Conservation (phyloP, 2,329 filamentous ascomycete species). For the Lasiodiplodia sp. region DNA sequence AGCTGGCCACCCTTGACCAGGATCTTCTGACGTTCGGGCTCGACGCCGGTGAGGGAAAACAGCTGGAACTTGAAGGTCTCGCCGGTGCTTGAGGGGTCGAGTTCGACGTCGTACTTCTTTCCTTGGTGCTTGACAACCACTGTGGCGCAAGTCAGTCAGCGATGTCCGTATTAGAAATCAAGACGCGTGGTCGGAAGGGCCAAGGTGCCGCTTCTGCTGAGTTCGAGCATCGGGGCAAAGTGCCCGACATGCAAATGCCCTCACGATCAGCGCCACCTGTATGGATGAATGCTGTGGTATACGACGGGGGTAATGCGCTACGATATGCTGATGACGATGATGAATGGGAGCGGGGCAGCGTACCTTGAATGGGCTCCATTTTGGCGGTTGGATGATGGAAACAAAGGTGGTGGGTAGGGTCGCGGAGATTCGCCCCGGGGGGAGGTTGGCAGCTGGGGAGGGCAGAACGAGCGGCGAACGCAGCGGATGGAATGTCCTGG, state of each 20-base stretch:
- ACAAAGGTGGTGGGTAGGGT: conserved; percentile 1
- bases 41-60: conserved; percentile 93
- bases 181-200: neutral
- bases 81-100: conserved; percentile 83
- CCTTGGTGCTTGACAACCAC: conserved; percentile 95
- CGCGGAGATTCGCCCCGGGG: neutral
- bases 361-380: conserved; percentile 30
- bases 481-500: conserved; percentile 22
- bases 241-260: neutral
- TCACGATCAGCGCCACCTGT: neutral
- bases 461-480: conserved; percentile 17
- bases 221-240: neutral
- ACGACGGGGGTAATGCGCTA: conserved; percentile 13
- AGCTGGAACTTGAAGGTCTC: conserved; percentile 96
- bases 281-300: conserved; percentile 4
- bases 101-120: conserved; percentile 92
- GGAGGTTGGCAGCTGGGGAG: conserved; percentile 6
- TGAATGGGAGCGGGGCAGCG: conserved; percentile 2
- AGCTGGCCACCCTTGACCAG: conserved; percentile 92
- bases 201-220: neutral
- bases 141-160: conserved; percentile 46
- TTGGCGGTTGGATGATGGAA: neutral
- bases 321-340: neutral
- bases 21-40: conserved; percentile 95
- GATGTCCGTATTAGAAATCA: neutral